A percentile compares a stretch with the other conserved stretches of the same genome.
Evolutionary conservation across 352 stramenopile species (phyloP).

Genomic region (Blastocystis sp.): DNA sequence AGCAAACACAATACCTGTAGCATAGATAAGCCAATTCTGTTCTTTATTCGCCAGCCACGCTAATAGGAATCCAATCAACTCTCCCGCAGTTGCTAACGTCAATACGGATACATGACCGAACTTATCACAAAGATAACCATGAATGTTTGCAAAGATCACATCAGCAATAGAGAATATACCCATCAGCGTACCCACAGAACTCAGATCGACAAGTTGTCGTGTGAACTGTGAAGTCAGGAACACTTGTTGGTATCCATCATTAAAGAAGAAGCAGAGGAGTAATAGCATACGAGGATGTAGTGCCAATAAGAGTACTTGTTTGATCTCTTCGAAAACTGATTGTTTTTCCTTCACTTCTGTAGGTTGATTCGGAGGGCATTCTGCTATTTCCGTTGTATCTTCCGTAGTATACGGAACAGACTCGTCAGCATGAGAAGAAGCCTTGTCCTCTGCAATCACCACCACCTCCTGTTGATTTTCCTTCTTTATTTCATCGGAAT

Average conservation of each 20-base stretch:
- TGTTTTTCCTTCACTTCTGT: neutral
- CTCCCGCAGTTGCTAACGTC: neutral
- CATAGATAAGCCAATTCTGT: constrained; percentile 35
- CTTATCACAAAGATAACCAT: neutral
- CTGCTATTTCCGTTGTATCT: too few relatives aligned
- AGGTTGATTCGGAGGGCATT: neutral
- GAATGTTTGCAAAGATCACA: constrained; percentile 33
- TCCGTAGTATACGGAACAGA: too few relatives aligned
- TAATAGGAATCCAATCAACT: neutral
- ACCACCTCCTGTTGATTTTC: neutral
- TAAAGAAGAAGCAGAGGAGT: constrained; percentile 40
- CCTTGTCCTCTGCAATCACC: neutral
- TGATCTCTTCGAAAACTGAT: neutral
- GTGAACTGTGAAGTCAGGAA: constrained; percentile 26
- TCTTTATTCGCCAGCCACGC: constrained; percentile 27
- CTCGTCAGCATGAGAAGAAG: neutral
- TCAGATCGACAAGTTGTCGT: constrained; percentile 15
- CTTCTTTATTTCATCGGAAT: neutral
- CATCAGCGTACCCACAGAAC: neutral
- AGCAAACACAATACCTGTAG: constrained; percentile 18
- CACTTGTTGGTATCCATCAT: constrained; percentile 50
- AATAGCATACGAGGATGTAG: neutral
- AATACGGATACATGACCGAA: constrained; percentile 1
- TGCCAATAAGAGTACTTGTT: neutral
- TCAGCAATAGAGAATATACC: constrained; percentile 17